Conservation (phyloP, 352 stramenopile species). For the Phytopythium aichiense region DNA sequence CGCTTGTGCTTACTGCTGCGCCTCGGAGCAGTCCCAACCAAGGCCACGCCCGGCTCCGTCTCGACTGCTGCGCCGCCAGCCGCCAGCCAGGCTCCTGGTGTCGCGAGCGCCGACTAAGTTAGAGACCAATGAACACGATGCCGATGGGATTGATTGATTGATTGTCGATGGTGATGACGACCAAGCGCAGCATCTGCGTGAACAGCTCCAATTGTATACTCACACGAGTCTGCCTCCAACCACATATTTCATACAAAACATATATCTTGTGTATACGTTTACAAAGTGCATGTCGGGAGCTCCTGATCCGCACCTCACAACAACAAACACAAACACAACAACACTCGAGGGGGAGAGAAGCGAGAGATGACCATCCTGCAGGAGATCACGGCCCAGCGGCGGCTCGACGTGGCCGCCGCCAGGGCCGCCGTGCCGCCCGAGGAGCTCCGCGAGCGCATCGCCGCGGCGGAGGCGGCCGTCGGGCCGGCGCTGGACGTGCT, state of each 20-base stretch:
- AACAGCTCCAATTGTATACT: too few species aligned
- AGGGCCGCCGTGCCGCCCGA: slow-evolving; percentile 37
- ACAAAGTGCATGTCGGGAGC: neutral
- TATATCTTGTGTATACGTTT: too few species aligned
- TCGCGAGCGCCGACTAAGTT: slow-evolving; percentile 1
- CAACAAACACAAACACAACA: too few species aligned
- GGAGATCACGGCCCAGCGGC: slow-evolving; percentile 73
- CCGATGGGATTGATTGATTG: neutral
- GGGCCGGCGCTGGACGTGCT: slow-evolving; percentile 88
- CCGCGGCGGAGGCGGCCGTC: slow-evolving; percentile 66
- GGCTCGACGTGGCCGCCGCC: slow-evolving; percentile 56
- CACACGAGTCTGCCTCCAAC: too few species aligned
- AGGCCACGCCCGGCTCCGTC: neutral
- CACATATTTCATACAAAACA: too few species aligned
- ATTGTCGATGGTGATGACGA: too few species aligned
- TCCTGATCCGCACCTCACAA: too few species aligned
- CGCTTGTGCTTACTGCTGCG: neutral
- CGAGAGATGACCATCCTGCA: slow-evolving; percentile 73
- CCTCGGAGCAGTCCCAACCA: slow-evolving; percentile 1
- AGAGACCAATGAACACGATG: neutral
- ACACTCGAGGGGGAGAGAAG: neutral
- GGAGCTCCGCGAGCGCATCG: slow-evolving; percentile 70
- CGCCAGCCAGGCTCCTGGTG: neutral
- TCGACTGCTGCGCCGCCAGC: neutral
- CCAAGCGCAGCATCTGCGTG: too few species aligned